These are phyloP conservation scores for Penicillium subrubescens DNA, from an alignment of 495 filamentous ascomycete genomes.

Conservation along the genomic window DNA sequence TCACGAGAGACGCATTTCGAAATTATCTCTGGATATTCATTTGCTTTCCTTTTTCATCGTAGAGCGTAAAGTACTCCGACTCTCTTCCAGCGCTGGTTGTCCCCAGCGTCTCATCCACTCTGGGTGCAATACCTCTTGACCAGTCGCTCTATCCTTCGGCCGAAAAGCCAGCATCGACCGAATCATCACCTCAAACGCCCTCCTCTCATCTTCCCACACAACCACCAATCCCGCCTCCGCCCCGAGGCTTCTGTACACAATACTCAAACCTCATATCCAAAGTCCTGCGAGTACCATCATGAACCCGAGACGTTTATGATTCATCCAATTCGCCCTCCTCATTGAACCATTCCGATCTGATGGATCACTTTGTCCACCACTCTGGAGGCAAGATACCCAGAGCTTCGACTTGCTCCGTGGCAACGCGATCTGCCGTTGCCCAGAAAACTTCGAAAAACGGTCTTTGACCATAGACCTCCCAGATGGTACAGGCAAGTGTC, in stretches of 20 bases:
- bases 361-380: too few species aligned
- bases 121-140: constrained; percentile 15
- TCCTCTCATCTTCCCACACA: constrained; percentile 17
- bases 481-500: too few species aligned
- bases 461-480: too few species aligned
- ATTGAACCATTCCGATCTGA: too few species aligned
- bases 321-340: too few species aligned
- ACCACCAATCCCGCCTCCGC: constrained; percentile 19
- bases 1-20: too few species aligned
- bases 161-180: constrained; percentile 20
- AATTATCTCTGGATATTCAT: too few species aligned
- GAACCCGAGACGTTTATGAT: too few species aligned
- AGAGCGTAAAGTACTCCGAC: constrained; percentile 7
- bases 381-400: too few species aligned
- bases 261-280: constrained; percentile 19
- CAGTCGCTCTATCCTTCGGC: constrained; percentile 18
- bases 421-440: too few species aligned
- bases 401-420: too few species aligned
- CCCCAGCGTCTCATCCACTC: constrained; percentile 20
- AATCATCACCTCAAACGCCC: constrained; percentile 27
- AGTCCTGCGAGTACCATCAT: constrained; percentile 11
- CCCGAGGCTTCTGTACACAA: constrained; percentile 25
- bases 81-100: constrained; percentile 17
- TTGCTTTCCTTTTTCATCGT: not conserved
- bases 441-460: too few species aligned